Evolutionary conservation across 371 early-diverging fungal genomes (phyloP), one percentile per base, ranked within the genome.

Genomic region (Chytridium lagenaria): DNA sequence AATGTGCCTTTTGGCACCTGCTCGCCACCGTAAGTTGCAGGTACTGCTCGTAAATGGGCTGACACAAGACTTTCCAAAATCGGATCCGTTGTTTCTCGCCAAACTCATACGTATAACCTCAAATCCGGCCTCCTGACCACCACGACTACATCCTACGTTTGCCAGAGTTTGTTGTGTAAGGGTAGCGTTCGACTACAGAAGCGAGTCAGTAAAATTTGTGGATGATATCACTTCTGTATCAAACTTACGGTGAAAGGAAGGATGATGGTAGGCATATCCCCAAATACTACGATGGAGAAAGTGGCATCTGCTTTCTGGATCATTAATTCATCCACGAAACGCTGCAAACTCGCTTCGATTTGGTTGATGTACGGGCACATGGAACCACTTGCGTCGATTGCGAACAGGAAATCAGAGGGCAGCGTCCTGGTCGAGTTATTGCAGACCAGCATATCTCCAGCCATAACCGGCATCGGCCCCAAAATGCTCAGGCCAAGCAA

Each of bases 81-180:
- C 77, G 23, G 72, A 39, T 59, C 78, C 76, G 68, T 67, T 70
- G 64, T 73, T 76, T 31, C 28, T 31, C 30, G 72, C 68, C 36
- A 82, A 59, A 33, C 69, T 67, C 76, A 82, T 79, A 19, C 82
- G 77, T 19, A 82, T 70, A 22, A 77, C 80, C 50, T 81, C 81
- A 39, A 81, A 39, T 22, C 73, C 78, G 31, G 78, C 78, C 49
- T 81, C 81, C 75, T 75, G 75, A 30, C 81, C 81, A 38, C 71
- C 72, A 28, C 40, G 28, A 1, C 10, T 51, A 57, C 76, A 76
- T 1, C 76, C 77, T 33, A 78, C 55, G 30, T 12, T 31, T 28
- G 19, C 28, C 39, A 78, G 39, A 15, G 75, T 68, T 16, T 26
- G 15, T 59, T 59, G 49, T 22, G 70, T 61, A 36, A 70, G 23